Conservation (phyloP, 257 asterid genomes). For the Solanum chmielewskii region DNA sequence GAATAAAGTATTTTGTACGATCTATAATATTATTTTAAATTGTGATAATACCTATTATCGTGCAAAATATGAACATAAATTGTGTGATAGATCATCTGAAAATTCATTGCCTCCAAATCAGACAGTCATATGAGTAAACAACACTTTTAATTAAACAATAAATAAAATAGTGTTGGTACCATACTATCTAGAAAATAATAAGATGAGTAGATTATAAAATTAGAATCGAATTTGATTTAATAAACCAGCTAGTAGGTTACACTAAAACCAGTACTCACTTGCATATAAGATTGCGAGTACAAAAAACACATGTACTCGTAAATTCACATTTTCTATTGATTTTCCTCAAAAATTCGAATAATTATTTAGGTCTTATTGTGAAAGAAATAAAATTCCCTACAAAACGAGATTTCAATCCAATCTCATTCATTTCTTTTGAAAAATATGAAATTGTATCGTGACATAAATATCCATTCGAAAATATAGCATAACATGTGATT, state of each 20-base stretch:
- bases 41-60: no score
- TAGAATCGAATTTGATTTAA: not conserved
- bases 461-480: fast-evolving
- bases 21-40: no score
- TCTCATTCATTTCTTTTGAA: not conserved
- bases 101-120: not conserved
- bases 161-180: fast-evolving
- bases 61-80: not conserved
- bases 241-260: not conserved
- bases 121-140: not conserved
- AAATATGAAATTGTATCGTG: not conserved
- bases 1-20: not conserved
- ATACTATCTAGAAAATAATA: not conserved
- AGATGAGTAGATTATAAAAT: fast-evolving
- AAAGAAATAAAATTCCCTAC: no score
- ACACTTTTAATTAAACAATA: not conserved
- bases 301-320: not conserved
- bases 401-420: no score
- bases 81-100: no score
- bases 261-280: not conserved
- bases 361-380: no score
- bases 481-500: not conserved
- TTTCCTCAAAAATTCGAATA: no score
- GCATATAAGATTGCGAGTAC: not conserved
- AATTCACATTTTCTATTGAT: not conserved